Evolutionary conservation across 2,329 filamentous ascomycete species (phyloP), one percentile per base, ranked within the genome.

Genomic region (Aureobasidium zeae): DNA sequence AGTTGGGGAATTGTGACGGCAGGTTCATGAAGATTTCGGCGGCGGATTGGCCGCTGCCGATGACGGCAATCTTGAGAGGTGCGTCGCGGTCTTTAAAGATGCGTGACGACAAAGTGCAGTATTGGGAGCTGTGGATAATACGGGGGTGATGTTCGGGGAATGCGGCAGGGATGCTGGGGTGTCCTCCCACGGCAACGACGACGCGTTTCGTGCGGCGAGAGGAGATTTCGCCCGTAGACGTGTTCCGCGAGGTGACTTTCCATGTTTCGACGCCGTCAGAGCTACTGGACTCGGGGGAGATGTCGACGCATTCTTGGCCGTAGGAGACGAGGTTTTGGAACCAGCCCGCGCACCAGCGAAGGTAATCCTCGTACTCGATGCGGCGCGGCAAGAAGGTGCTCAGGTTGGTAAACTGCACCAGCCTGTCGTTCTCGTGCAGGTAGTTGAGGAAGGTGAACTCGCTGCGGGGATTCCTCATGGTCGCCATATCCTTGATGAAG

Each of bases 361-460:
- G 80, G 65, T 96, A 96, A 63, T 94, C 88, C 61, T 95, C 88
- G 57, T 93, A 96, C 66, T 96, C 89, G 49, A 82, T 71, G 19
- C 89, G 77, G 21, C 85, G 79, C 0, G 89, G 89, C 22, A 93
- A 66, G 67, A 95, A 95, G 1, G 89, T 95, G 56, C 77, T 74
- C 36, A 96, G 68, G 65, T 96, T 96, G 54, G 84, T 87, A 57
- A 96, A 96, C 53, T 89, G 80, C 36, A 94, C 77, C 28, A 96
- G 72, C n/a, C 89, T 76, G 45, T 74, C 73, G 54, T 93, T 82
- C 54, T 75, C 66, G 66, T 93, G 83, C 10, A 96, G 76, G 62
- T 96, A 96, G 66, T 95, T 95, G 58, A 94, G 70, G 66, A 95
- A 96, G 11, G 89, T 96, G 64, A 96, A 96, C 56, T 87, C 76